Conservation (phyloP, 2,329 filamentous ascomycete species). For the Epichloe sp. region DNA sequence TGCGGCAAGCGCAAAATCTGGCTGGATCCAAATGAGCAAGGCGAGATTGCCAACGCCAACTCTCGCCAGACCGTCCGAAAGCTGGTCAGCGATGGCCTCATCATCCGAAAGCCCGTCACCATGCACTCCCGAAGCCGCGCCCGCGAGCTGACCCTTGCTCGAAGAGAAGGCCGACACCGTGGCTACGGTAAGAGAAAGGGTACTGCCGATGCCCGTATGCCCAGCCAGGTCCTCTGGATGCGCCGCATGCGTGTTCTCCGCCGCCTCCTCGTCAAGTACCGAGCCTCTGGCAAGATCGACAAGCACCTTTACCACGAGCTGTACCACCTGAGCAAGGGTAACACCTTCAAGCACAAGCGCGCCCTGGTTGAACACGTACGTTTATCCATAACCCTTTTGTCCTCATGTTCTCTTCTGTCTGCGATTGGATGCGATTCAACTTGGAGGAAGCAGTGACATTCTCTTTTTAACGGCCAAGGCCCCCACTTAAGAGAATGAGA, state of each 20-base stretch:
- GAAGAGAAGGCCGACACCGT: slow-evolving; percentile 92
- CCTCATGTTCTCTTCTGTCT: neutral
- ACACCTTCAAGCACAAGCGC: slow-evolving; percentile 99
- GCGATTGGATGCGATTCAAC: neutral
- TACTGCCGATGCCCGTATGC: slow-evolving; percentile 99
- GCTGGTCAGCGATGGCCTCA: slow-evolving; percentile 98
- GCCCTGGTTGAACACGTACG: slow-evolving; percentile 99
- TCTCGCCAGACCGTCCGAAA: slow-evolving; percentile 99
- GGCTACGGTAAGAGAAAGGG: slow-evolving; percentile 99
- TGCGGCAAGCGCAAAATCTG: slow-evolving; percentile 99
- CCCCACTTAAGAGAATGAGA: neutral
- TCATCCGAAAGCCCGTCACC: slow-evolving; percentile 99
- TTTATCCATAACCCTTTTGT: slow-evolving; percentile 20
- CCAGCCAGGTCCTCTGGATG: slow-evolving; percentile 98
- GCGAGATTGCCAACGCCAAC: slow-evolving; percentile 99
- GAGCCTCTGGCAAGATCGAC: slow-evolving; percentile 99
- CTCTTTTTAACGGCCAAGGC: neutral
- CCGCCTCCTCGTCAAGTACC: slow-evolving; percentile 98
- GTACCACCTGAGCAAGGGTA: slow-evolving; percentile 99
- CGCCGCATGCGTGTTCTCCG: slow-evolving; percentile 98
- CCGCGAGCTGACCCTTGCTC: slow-evolving; percentile 85
- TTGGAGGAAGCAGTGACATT: neutral
- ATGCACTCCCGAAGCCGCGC: slow-evolving; percentile 98
- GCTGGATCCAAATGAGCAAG: slow-evolving; percentile 99
- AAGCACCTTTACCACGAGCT: slow-evolving; percentile 99